Percentiles rank a stretch among this genome's conserved stretches.
These are phyloP conservation scores for Aureococcus anophagefferens DNA, from an alignment of 108 stramenopile genomes.

Conservation along the genomic window DNA sequence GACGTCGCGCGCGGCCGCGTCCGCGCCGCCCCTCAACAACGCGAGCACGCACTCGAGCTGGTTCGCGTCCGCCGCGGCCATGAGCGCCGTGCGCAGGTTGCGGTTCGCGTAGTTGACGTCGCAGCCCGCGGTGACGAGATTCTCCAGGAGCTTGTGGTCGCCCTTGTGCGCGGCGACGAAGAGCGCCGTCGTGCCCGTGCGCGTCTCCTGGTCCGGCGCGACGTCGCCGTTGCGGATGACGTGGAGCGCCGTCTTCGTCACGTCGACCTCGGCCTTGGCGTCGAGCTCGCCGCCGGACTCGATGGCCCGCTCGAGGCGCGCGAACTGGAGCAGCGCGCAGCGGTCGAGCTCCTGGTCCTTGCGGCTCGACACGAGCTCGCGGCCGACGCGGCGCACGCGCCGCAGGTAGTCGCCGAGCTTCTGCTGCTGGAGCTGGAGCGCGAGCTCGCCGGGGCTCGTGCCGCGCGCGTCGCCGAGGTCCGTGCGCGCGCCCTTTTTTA, in stretches of 20 bases:
- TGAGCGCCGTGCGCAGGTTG: constrained; percentile 22
- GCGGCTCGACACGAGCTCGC: neutral
- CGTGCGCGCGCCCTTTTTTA: neutral
- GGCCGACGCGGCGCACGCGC: neutral
- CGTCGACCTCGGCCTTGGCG: neutral
- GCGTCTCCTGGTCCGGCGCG: constrained; percentile 26
- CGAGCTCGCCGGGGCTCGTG: neutral
- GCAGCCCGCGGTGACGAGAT: constrained; percentile 15
- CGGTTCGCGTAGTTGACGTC: constrained; percentile 22
- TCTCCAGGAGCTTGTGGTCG: neutral
- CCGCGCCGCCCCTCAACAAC: no score
- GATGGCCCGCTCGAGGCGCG: neutral
- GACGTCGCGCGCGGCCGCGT: no score
- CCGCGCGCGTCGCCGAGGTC: neutral
- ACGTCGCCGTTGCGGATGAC: constrained; percentile 17
- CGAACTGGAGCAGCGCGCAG: neutral
- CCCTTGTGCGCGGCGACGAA: constrained; percentile 18
- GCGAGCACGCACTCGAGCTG: no score
- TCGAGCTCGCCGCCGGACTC: neutral
- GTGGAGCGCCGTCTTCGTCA: neutral
- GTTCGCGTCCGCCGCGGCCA: constrained; percentile 14
- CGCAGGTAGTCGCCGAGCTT: neutral
- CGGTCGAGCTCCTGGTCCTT: neutral
- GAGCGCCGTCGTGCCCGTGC: constrained; percentile 21
- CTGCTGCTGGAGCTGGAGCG: neutral